Evolutionary conservation across 768 basidiomycete species (phyloP).

Genomic region (Xerocomellus dryophilus): DNA sequence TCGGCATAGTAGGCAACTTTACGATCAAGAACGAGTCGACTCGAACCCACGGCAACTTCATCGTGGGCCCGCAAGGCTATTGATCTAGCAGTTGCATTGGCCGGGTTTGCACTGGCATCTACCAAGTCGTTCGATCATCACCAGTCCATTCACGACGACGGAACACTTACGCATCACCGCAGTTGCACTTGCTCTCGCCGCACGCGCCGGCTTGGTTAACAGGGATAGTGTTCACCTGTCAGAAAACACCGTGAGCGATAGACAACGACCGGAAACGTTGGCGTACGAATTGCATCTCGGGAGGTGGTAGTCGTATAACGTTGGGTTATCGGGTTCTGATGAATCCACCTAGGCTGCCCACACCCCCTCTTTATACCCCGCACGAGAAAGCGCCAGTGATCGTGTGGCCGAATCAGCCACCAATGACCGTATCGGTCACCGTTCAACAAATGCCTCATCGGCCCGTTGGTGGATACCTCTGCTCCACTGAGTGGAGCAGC

Average conservation of each 20-base stretch:
- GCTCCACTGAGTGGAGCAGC: too few relatives aligned
- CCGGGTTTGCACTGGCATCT: slow-evolving; percentile 18
- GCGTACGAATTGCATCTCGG: slow-evolving; percentile 18
- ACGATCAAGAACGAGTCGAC: too few relatives aligned
- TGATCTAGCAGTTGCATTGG: slow-evolving; percentile 13
- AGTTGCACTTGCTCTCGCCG: slow-evolving; percentile 2
- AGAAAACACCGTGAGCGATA: background rate
- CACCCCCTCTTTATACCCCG: slow-evolving; percentile 9
- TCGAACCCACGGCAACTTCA: too few relatives aligned
- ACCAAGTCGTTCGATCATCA: background rate
- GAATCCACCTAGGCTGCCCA: background rate
- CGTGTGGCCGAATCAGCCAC: background rate
- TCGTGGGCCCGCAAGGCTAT: background rate
- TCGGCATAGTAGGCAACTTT: too few relatives aligned
- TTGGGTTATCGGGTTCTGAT: background rate
- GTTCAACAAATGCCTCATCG: slow-evolving; percentile 4
- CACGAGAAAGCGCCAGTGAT: background rate
- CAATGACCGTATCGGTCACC: background rate
- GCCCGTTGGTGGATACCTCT: too few relatives aligned
- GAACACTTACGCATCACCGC: slow-evolving; percentile 11
- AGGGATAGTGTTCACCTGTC: slow-evolving; percentile 9
- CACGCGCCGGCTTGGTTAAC: slow-evolving; percentile 20
- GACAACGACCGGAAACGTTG: background rate
- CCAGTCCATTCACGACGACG: background rate
- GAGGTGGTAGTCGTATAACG: background rate